Base-by-base conservation (phyloP, 1,284 basidiomycete species). In the Microbotryum saponariae region DNA sequence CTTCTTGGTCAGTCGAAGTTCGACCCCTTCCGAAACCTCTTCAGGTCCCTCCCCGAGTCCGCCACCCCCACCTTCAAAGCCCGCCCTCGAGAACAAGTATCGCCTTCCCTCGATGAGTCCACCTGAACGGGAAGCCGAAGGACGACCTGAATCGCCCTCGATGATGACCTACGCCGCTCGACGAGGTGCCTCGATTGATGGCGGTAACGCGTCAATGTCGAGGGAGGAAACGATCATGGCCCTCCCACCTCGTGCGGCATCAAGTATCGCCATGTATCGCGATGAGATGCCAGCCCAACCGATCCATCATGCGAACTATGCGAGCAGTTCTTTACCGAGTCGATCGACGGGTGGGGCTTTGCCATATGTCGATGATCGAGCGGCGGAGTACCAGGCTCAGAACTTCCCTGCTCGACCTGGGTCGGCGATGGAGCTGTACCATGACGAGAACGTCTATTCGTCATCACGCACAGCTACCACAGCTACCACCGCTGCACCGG, bases 371-470 rank as follows among this genome's bases (percentile, higher is more conserved):
- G 27, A 53, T n/a, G 25, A 53, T 5, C 51, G 27, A 33, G 23
- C 48, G 48, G 23, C 48, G 21, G 23, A 50, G 20, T 29, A 50
- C 23, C 51, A 53, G 23, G n/a, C 27, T 25, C 25, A n/a, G 25
- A 53, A 53, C 20, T 16, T 25, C 6, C 33, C 25, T 33, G 10
- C 51, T 27, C 33, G 27, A 31, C 51, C 51, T 27, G 25, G 31
- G 51, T 27, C 25, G 16, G 48, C 37, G 16, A n/a, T 59, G 23
- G 54, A 59, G n/a, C 61, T 54, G 3, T 63, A 64, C 48, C 65
- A 62, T 2, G 62, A 64, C 27, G 58, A 59, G 53, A 66, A 63
- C 54, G 60, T 51, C 3, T 67, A 64, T 48, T 33, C 55, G 16
- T 10, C 42, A 25, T n/a, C n/a, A 37, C 37, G 20, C 42, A 29